Conservation (phyloP, 1,284 basidiomycete genomes). For the Bjerkandera adusta region DNA sequence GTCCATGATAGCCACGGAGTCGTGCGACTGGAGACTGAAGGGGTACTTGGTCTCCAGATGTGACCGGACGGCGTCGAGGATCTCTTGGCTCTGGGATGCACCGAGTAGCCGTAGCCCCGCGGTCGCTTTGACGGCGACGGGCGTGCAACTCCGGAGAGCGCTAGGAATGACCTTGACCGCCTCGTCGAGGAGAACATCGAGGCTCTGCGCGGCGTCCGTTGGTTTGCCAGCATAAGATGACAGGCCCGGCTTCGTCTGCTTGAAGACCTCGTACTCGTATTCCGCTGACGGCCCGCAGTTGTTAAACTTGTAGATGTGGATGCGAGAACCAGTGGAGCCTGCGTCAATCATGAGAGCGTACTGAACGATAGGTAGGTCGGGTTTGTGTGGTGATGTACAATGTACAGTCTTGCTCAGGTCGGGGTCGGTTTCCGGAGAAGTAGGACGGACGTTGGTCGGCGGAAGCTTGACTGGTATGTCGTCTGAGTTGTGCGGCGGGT, state of each 20-base stretch:
- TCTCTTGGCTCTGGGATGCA: conserved; percentile 63
- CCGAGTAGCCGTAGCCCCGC: conserved; percentile 87
- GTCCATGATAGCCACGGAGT: conserved; percentile 88
- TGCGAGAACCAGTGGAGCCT: conserved; percentile 94
- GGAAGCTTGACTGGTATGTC: conserved; percentile 23
- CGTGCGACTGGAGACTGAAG: conserved; percentile 66
- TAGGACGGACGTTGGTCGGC: conserved; percentile 29
- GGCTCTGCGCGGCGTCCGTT: conserved; percentile 71
- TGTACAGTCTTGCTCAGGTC: conserved; percentile 62
- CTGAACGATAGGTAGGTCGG: conserved; percentile 66
- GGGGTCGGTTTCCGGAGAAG: conserved; percentile 61
- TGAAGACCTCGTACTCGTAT: conserved; percentile 95
- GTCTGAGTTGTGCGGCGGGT: conserved; percentile 20
- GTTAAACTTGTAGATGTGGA: conserved; percentile 98
- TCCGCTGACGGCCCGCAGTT: conserved; percentile 79
- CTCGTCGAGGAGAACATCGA: conserved; percentile 81
- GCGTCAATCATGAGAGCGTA: conserved; percentile 98
- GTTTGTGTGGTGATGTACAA: conserved; percentile 58
- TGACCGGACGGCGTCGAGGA: conserved; percentile 74
- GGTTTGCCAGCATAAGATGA: conserved; percentile 64
- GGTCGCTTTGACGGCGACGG: conserved; percentile 93
- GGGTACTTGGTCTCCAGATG: conserved; percentile 69
- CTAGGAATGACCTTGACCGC: conserved; percentile 79
- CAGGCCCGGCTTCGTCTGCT: conserved; percentile 80
- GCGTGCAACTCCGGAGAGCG: conserved; percentile 72